A percentile compares a stretch with the other conserved stretches of the same genome.
Evolutionary conservation across 768 basidiomycete genomes (phyloP).

Genomic region (Suillus clintonianus): DNA sequence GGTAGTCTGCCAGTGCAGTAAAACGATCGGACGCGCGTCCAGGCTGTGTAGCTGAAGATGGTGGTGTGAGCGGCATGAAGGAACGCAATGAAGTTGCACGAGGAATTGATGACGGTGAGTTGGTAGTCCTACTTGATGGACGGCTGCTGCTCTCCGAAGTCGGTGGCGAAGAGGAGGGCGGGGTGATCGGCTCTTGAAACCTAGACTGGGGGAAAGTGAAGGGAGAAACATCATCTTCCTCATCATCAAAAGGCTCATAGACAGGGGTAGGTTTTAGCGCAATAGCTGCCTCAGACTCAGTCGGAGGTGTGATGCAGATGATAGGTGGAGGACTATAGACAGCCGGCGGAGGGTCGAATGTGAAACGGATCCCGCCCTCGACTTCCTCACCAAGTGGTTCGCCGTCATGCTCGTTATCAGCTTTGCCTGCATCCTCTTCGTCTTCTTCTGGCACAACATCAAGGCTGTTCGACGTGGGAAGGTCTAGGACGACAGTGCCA

Average conservation of each 20-base stretch:
- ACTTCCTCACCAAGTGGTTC: constrained; percentile 60
- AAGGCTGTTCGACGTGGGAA: constrained; percentile 28
- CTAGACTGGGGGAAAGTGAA: constrained; percentile 27
- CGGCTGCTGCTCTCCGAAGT: constrained; percentile 7
- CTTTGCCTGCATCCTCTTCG: constrained; percentile 23
- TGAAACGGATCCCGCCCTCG: constrained; percentile 72
- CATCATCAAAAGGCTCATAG: constrained; percentile 18
- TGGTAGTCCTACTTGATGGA: constrained; percentile 15
- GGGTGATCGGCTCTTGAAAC: constrained; percentile 10
- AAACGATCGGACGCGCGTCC: constrained; percentile 31
- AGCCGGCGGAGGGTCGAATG: constrained; percentile 60
- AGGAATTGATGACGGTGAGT: constrained; percentile 55
- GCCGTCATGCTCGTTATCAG: constrained; percentile 42
- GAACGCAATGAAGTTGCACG: constrained; percentile 41
- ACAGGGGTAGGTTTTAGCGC: constrained; percentile 7
- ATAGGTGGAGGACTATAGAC: constrained; percentile 31
- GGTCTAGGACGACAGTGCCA: constrained; percentile 41
- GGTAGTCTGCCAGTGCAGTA: constrained; percentile 19
- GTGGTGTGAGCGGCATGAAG: constrained; percentile 30
- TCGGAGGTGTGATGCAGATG: constrained; percentile 18
- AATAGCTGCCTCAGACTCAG: constrained; percentile 13
- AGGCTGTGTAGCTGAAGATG: constrained; percentile 35
- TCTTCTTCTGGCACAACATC: constrained; percentile 46
- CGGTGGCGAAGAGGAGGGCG: constrained; percentile 10
- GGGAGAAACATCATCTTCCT: constrained; percentile 20